Percentiles rank a stretch among this genome's conserved stretches.
phyloP scores from a whole-genome alignment of 768 basidiomycete species.

The Hydnum rufescens region DNA sequence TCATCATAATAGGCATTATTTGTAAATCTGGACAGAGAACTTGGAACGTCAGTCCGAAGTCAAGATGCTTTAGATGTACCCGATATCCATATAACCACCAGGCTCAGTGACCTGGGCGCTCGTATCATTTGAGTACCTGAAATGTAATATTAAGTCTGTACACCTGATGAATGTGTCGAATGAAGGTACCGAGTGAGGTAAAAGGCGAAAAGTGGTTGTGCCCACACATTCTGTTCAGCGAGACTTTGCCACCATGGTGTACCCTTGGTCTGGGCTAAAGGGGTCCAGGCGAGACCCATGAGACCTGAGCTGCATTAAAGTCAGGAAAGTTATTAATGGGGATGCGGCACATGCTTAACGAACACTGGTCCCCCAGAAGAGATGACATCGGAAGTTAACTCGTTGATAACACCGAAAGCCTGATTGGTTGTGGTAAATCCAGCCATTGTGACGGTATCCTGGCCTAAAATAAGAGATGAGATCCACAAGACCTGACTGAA shows the following conservation, averaged over 20 bases:
- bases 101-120: not conserved
- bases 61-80: not conserved
- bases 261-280: constrained; percentile 5
- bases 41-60: not conserved
- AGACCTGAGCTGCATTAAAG: constrained; percentile 6
- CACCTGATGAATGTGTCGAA: too few relatives aligned
- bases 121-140: not conserved
- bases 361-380: not conserved
- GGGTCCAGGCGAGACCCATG: constrained; percentile 10
- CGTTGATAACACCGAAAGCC: not conserved
- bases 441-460: not conserved
- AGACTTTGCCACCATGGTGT: constrained; percentile 6
- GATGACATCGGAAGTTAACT: not conserved
- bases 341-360: not conserved
- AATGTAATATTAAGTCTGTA: too few relatives aligned
- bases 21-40: not conserved
- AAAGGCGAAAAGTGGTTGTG: constrained; percentile 7
- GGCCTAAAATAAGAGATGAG: not conserved
- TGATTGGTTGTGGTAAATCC: not conserved
- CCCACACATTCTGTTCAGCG: not conserved
- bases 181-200: constrained; percentile 7
- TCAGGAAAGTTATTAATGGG: too few relatives aligned
- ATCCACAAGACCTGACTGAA: not conserved
- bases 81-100: not conserved
- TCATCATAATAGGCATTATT: constrained; percentile 4